Evolutionary conservation across 78 protist genomes (phyloP).

Genomic region (Tieghemostelium lacteum): DNA sequence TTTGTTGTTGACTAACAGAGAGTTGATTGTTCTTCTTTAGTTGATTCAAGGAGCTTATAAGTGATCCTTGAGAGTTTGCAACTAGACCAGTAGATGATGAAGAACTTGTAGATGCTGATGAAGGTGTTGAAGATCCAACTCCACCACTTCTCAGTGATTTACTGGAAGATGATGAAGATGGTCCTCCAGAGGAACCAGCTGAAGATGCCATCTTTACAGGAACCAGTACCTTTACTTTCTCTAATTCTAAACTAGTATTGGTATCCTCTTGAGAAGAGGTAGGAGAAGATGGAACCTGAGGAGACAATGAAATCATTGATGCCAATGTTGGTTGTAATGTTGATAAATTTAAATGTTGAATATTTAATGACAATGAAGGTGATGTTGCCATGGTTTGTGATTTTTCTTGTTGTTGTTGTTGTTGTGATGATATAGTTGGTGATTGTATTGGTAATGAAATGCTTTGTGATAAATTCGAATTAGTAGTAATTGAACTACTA

Average conservation of each 20-base stretch:
- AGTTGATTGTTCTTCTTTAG: background rate
- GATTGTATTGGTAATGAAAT: background rate
- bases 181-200: background rate
- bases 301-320: conserved; percentile 31
- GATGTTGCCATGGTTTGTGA: background rate
- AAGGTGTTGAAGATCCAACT: too few species aligned
- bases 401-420: background rate
- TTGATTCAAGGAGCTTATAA: background rate
- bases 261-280: background rate
- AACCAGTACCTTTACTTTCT: background rate
- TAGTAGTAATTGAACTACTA: background rate
- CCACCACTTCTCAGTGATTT: too few species aligned
- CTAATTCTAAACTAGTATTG: background rate
- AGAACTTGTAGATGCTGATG: background rate
- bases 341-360: background rate
- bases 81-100: background rate
- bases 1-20: conserved; percentile 12
- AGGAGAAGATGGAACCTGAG: background rate
- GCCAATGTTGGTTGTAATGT: conserved; percentile 40
- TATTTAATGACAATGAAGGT: background rate
- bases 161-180: background rate
- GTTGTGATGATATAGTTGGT: background rate
- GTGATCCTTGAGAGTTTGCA: background rate
- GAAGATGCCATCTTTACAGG: background rate
- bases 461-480: background rate